These are phyloP conservation scores for Ophiostoma sp. DNA, from an alignment of 2,329 filamentous ascomycete species.

Conservation along the genomic window DNA sequence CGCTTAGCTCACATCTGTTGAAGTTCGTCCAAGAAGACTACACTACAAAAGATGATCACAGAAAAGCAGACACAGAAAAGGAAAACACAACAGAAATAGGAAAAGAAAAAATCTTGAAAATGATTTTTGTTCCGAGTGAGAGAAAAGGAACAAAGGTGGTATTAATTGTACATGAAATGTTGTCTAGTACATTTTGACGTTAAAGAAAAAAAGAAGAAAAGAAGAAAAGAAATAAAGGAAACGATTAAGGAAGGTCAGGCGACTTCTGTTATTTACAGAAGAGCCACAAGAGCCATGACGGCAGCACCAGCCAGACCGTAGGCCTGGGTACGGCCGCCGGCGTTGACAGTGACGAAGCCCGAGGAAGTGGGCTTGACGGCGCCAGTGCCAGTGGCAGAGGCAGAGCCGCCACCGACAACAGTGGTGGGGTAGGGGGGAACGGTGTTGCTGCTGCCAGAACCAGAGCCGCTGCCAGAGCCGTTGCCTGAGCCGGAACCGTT, in stretches of 20 bases:
- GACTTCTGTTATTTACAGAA: slow-evolving; percentile 43
- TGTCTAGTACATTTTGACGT: slow-evolving; percentile 36
- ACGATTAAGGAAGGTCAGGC: slow-evolving; percentile 1
- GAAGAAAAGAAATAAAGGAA: slow-evolving; percentile 3
- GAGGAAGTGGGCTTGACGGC: slow-evolving; percentile 40
- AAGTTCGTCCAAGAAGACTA: neutral
- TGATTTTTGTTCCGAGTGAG: neutral
- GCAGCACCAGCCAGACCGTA: slow-evolving; percentile 47
- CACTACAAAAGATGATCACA: neutral
- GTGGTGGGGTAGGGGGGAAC: slow-evolving; percentile 22
- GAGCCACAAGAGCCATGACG: slow-evolving; percentile 47
- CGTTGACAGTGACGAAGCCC: slow-evolving; percentile 40
- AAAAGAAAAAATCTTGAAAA: neutral
- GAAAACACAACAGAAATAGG: slow-evolving; percentile 1
- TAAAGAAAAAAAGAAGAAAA: slow-evolving; percentile 25
- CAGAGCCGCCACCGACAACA: slow-evolving; percentile 32
- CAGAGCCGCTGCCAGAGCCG: neutral
- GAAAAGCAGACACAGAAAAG: slow-evolving; percentile 10
- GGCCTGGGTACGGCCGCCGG: slow-evolving; percentile 41
- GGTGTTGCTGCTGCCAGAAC: neutral
- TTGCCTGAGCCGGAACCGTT: neutral
- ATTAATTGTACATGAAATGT: slow-evolving; percentile 25
- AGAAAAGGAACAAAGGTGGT: slow-evolving; percentile 19
- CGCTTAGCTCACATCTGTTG: neutral
- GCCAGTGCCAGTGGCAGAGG: slow-evolving; percentile 31